Percentiles rank a stretch among this genome's conserved stretches.
Conservation (phyloP, 164 flowering plant genomes). For the Magnolia changhungtana region DNA sequence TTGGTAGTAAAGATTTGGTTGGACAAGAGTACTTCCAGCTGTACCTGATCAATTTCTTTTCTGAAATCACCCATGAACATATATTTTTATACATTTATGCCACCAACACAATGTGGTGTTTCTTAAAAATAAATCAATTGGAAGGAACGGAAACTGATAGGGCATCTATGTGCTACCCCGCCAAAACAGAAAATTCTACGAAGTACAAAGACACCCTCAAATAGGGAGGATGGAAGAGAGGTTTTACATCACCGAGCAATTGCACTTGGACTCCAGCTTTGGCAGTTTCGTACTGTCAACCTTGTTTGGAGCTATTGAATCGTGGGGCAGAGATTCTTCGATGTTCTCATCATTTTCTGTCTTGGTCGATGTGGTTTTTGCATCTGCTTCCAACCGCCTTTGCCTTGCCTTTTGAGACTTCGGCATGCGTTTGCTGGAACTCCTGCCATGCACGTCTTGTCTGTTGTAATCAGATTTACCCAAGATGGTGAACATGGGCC, state of each 20-base stretch:
- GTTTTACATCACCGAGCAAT: slow-evolving; percentile 73
- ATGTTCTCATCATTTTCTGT: neutral
- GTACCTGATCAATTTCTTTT: slow-evolving; percentile 4
- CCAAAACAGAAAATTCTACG: slow-evolving; percentile 18
- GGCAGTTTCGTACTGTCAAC: slow-evolving; percentile 46
- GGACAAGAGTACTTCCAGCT: too few species aligned
- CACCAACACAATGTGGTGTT: slow-evolving; percentile 27
- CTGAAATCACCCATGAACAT: slow-evolving; percentile 19
- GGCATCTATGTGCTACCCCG: slow-evolving; percentile 24
- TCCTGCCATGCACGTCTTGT: slow-evolving; percentile 36
- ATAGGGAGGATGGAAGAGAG: neutral
- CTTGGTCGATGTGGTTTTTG: slow-evolving; percentile 22
- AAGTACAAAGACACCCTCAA: slow-evolving; percentile 19
- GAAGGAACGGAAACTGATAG: slow-evolving; percentile 22
- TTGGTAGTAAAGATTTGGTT: too few species aligned
- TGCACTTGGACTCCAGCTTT: slow-evolving; percentile 81
- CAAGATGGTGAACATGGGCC: slow-evolving; percentile 52
- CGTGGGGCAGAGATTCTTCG: neutral
- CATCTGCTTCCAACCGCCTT: slow-evolving; percentile 42
- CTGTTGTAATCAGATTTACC: slow-evolving; percentile 48
- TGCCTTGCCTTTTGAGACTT: slow-evolving; percentile 56
- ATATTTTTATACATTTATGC: slow-evolving; percentile 42
- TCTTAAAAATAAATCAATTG: slow-evolving; percentile 39
- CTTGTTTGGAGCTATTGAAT: neutral
- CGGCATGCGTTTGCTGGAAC: slow-evolving; percentile 35